A percentile compares a stretch with the other conserved stretches of the same genome.
phyloP scores from a whole-genome alignment of 2,329 filamentous ascomycete species.

The Epichloe hybrida region DNA sequence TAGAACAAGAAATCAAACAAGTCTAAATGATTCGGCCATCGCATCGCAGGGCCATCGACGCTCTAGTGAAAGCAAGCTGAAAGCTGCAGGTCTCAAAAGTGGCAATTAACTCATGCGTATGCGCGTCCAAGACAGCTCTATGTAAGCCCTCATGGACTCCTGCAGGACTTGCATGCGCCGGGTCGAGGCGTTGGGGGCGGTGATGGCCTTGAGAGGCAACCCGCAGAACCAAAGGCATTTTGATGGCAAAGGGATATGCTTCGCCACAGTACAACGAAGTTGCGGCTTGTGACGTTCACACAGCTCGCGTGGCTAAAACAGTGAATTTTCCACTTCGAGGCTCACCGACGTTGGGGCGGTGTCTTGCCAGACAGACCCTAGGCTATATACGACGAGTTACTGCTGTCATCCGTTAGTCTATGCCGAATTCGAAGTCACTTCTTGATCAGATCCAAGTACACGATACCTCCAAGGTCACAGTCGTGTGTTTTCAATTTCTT shows the following conservation, averaged over 20 bases:
- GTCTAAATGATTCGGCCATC: background rate
- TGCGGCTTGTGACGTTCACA: constrained; percentile 29
- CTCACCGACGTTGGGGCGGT: constrained; percentile 10
- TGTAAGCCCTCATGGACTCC: background rate
- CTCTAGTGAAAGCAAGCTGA: constrained; percentile 7
- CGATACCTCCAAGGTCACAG: constrained; percentile 9
- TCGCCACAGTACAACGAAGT: constrained; percentile 21
- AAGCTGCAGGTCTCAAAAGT: constrained; percentile 5
- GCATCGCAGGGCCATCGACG: background rate
- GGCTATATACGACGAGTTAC: background rate
- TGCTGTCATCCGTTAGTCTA: constrained; percentile 9
- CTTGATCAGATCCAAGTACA: constrained; percentile 14
- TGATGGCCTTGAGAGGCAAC: constrained; percentile 9
- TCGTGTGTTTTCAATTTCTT: background rate
- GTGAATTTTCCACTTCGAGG: constrained; percentile 7
- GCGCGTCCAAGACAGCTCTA: constrained; percentile 4
- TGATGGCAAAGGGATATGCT: constrained; percentile 12
- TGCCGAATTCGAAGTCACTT: constrained; percentile 13
- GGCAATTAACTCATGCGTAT: constrained; percentile 1
- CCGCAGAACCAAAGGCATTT: constrained; percentile 3
- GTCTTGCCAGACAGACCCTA: background rate
- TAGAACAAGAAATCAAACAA: background rate
- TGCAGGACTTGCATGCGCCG: constrained; percentile 8
- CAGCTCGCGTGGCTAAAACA: constrained; percentile 18
- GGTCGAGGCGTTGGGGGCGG: constrained; percentile 6